Base-by-base conservation (phyloP, 768 basidiomycete genomes). In the Lactarius akahatsu region DNA sequence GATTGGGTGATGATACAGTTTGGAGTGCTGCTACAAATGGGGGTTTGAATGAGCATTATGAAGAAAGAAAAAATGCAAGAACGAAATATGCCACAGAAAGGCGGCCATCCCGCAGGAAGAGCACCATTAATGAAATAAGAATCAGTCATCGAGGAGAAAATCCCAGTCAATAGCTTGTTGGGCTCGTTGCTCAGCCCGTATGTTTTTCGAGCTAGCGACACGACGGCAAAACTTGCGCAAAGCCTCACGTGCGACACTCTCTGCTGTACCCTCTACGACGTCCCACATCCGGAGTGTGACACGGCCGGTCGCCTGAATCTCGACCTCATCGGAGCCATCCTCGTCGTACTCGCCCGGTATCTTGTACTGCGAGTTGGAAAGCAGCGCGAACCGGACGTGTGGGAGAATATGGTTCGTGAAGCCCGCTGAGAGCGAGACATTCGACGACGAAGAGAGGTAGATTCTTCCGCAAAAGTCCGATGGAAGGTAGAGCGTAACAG, bases 251-350 rank as follows among this genome's bases (percentile, higher is more conserved):
- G 82, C 83, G 56, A 77, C 64, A 56, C 82, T 84, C 74, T 92
- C 90, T 23, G 89, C 86, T 55, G 84, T 80, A 69, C 83, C 81
- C 18, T 85, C 84, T 68, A 82, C 81, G 61, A 88, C 82, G 74
- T 92, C 88, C 90, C 90, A 92, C 89, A 91, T 91, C 36, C 85
- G 85, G 75, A 92, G 88, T 3, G 81, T 83, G 63, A 92, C 81
- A 52, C 74, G 76, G 20, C 90, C 90, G 20, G 72, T 71, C n/a
- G 89, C 89, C 54, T 77, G 75, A 8, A 91, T 82, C 57, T 86
- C 76, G 57, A 91, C 84, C 72, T 86, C 83, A 72, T 92, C 90
- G 18, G 57, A 55, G 54, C 63, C 64, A 56, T 73, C 15, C 38
- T 40, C 38, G 50, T 71, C 68, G 65, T 72, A 70, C 62, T 69